Evolutionary conservation across 768 basidiomycete species (phyloP), one percentile per base, ranked within the genome.

Genomic region (Astraeus odoratus): DNA sequence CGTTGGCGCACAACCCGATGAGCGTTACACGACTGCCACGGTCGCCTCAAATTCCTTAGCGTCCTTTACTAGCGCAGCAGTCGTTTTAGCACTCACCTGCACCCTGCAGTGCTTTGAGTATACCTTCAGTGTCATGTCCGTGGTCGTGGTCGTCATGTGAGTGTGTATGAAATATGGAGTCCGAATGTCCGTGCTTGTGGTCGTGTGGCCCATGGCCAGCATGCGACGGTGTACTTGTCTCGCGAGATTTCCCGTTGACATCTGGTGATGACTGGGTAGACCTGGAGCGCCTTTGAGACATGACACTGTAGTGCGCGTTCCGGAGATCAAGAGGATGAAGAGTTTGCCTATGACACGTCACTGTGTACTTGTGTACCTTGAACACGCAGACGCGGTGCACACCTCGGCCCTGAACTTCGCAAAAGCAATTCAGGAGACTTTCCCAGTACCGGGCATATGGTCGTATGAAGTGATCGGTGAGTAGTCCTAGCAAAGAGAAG

Each of bases 1-100:
- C 70, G 56, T 98, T 98, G 42, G 84, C 73, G 43, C 80, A 73
- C 26, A 98, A 70, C 1, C 96, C 95, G 50, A 92, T 66, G 43
- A 95, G 73, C 5, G 92, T 95, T 56, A 95, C 86, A 45, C 75
- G 77, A 50, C 80, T 86, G 19, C 93, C 92, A 51, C 80, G 70
- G 66, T 93, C 90, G 35, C 79, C 89, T 88, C 52, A 15, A 46
- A 36, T 12, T 29, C 34, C 2, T 29, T 47, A 46, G 30, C 20
- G 48, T 27, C 26, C 41, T 22, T n/a, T 9, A 5, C 30, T 24
- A 19, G 4, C n/a, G 9, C n/a, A 9, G 16, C 18, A 15, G 5
- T 29, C 16, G 16, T 33, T 33, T 44, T 19, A 25, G 39, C 42
- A 56, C 78, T 31, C 53, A 85, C 85, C 80, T 61, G 72, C 66